Evolutionary conservation across 2,329 filamentous ascomycete genomes (phyloP), one percentile per base, ranked within the genome.

Genomic region (Aspergillus candidus): DNA sequence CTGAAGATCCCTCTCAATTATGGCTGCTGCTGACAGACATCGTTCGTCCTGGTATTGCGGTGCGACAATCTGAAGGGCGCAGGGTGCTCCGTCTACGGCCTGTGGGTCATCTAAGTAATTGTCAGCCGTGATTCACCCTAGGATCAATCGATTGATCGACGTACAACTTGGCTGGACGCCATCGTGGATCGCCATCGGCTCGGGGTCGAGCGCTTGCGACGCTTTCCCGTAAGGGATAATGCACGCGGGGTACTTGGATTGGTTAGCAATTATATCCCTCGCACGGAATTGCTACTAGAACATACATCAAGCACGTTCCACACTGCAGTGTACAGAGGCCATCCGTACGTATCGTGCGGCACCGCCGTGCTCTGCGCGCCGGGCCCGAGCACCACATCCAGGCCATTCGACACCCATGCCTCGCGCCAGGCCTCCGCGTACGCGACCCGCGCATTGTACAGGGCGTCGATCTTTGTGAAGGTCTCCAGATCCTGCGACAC

Each of bases 241-340:
- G 6, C 71, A 75, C 3, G 73, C 69, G 3, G 76, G 76, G 52
- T 74, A 78, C 71, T 75, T 43, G 27, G 30, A 38, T 3, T 0
- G 33, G 10, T 4, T 6, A 40, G 35, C 2, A 42, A 34, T 35
- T 15, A 32, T 15, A 32, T 27, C 38, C 11, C 14, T 29, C 8
- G 7, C 29, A 22, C 6, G 22, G n/a, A 13, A 4, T 3, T 8
- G 6, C 30, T 2, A 3, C 4, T 14, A 8, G 5, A 14, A 63
- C 72, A 61, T 52, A 73, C 74, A 57, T 79, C 73, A 4, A 79
- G 51, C 7, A 78, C 15, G 46, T 80, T 82, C 56, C 69, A 69
- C 27, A 79, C 47, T 13, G 71, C 55, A 0, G 77, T 79, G 56
- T 72, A 80, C 7, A 55, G 44, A 7, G 58, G 54, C 53, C 52